Conservation (phyloP, 1,284 basidiomycete genomes). For the Fomitopsis betulina region DNA sequence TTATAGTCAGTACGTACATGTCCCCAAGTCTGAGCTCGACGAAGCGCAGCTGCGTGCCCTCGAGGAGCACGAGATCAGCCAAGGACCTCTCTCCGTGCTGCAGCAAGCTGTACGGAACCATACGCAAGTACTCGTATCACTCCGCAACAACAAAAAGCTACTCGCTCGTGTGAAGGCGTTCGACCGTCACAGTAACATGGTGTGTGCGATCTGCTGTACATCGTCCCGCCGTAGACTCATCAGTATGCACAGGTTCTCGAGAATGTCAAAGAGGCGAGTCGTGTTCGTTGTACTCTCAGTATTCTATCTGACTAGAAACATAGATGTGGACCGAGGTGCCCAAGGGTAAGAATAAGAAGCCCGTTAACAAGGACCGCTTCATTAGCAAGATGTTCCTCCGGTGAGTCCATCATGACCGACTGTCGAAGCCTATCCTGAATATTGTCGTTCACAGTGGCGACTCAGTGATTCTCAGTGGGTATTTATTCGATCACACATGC, state of each 20-base stretch:
- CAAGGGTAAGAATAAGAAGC: slow-evolving; percentile 98
- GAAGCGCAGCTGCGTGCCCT: slow-evolving; percentile 94
- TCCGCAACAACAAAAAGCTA: slow-evolving; percentile 98
- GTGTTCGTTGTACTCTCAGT: background rate
- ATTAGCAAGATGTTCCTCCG: slow-evolving; percentile 97
- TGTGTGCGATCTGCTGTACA: slow-evolving; percentile 31
- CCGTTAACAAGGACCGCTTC: slow-evolving; percentile 98
- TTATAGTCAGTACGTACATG: slow-evolving; percentile 90
- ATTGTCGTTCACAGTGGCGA: slow-evolving; percentile 61
- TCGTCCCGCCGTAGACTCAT: background rate
- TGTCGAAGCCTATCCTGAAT: background rate
- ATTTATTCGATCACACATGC: background rate
- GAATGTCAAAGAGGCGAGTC: slow-evolving; percentile 88
- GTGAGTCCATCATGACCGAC: slow-evolving; percentile 37
- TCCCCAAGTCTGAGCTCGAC: slow-evolving; percentile 96
- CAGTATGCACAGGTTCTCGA: slow-evolving; percentile 69
- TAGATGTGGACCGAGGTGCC: slow-evolving; percentile 99
- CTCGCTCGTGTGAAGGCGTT: slow-evolving; percentile 98
- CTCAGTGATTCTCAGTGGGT: slow-evolving; percentile 90
- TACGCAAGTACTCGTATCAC: slow-evolving; percentile 94
- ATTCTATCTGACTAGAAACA: background rate
- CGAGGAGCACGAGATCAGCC: slow-evolving; percentile 96
- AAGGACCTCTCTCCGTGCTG: slow-evolving; percentile 95
- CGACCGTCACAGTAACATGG: slow-evolving; percentile 99
- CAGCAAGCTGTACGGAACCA: slow-evolving; percentile 98